Conservation (phyloP, 176 grass and related monocot species). For the Musa troglodytarum region DNA sequence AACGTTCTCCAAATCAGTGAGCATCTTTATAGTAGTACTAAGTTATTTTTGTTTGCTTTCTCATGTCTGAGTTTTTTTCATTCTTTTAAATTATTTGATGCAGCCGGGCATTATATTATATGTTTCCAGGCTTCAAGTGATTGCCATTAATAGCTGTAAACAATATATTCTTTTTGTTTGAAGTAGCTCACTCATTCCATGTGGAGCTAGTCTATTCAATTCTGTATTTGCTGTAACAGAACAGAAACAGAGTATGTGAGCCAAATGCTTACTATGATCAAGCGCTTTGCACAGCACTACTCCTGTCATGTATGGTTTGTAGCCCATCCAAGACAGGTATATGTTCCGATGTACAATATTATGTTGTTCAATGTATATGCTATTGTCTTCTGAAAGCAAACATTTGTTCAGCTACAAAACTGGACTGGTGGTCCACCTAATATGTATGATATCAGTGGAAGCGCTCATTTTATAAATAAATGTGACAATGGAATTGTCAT, state of each 20-base stretch:
- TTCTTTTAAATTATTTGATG: neutral
- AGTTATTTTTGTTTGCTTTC: neutral
- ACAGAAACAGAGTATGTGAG: conserved; percentile 96
- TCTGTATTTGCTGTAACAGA: conserved; percentile 35
- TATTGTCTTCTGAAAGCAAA: neutral
- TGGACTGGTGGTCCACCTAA: conserved; percentile 75
- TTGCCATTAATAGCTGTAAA: too few relatives aligned
- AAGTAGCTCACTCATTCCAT: neutral
- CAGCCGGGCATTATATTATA: neutral
- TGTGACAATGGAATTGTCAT: conserved; percentile 98
- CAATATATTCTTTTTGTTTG: neutral
- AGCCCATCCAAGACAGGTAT: conserved; percentile 98
- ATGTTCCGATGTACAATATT: neutral
- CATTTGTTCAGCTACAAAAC: conserved; percentile 59
- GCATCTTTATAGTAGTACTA: neutral
- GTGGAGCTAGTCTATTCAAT: neutral
- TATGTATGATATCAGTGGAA: conserved; percentile 97
- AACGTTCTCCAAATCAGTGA: conserved; percentile 67
- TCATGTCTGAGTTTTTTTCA: too few relatives aligned
- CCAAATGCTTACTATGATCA: conserved; percentile 87
- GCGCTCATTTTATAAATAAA: conserved; percentile 99
- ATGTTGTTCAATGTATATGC: neutral
- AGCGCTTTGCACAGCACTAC: conserved; percentile 96
- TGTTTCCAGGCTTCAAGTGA: neutral
- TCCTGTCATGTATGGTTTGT: conserved; percentile 99